A percentile compares a stretch with the other conserved stretches of the same genome.
These are phyloP conservation scores for Paspalum vaginatum DNA, from an alignment of 176 grass and related monocot genomes.

Conservation along the genomic window DNA sequence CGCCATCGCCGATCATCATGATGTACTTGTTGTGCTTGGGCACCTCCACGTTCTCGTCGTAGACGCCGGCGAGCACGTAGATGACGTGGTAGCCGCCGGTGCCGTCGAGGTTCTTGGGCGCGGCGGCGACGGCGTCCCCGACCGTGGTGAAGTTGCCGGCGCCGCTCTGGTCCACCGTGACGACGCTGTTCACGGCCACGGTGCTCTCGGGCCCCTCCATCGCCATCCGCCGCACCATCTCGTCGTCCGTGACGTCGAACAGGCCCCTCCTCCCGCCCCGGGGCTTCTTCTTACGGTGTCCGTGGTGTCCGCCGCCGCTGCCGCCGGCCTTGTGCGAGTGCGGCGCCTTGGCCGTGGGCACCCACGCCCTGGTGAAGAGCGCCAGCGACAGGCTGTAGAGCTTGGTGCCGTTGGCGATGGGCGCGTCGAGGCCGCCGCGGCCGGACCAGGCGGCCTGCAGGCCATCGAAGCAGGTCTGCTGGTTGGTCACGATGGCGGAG, in stretches of 20 bases:
- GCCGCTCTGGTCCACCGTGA: slow-evolving; percentile 65
- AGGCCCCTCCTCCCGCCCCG: slow-evolving; percentile 39
- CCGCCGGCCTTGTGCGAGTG: slow-evolving; percentile 21
- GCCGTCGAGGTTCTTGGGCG: slow-evolving; percentile 63
- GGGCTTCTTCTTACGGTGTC: slow-evolving; percentile 5
- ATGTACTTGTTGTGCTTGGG: slow-evolving; percentile 67
- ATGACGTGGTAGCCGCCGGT: slow-evolving; percentile 78
- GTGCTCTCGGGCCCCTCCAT: slow-evolving; percentile 43
- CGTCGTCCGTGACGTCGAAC: slow-evolving; percentile 47
- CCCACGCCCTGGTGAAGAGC: slow-evolving; percentile 87
- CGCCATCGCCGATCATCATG: slow-evolving; percentile 89
- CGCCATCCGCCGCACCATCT: slow-evolving; percentile 48
- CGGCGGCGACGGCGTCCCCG: slow-evolving; percentile 61
- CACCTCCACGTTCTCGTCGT: slow-evolving; percentile 84
- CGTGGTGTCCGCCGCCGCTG: slow-evolving; percentile 9
- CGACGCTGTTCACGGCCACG: slow-evolving; percentile 48
- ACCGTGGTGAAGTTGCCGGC: slow-evolving; percentile 64
- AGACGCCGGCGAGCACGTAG: slow-evolving; percentile 71
- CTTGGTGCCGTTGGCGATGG: slow-evolving; percentile 64
- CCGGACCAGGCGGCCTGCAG: slow-evolving; percentile 52
- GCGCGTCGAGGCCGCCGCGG: slow-evolving; percentile 47
- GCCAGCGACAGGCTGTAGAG: slow-evolving; percentile 81
- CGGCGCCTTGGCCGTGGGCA: slow-evolving; percentile 40
- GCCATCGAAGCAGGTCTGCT: slow-evolving; percentile 83
- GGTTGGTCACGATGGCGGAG: slow-evolving; percentile 89